Evolutionary conservation across 352 stramenopile genomes (phyloP).

Genomic region (Phytophthora citricola): DNA sequence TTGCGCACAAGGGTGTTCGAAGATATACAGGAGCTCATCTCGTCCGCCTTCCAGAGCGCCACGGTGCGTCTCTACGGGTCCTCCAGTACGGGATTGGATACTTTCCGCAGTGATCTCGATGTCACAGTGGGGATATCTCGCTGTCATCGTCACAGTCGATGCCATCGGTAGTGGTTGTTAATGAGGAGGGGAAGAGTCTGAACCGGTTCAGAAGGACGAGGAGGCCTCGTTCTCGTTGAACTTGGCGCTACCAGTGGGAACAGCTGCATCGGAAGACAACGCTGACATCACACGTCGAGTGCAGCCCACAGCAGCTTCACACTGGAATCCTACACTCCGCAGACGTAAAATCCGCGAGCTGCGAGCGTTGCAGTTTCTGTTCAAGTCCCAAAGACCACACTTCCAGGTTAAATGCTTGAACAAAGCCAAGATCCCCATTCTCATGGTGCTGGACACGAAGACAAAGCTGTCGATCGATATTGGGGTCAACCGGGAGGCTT

Average conservation of each 20-base stretch:
- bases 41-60: conserved; percentile 44
- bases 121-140: conserved; percentile 66
- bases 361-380: conserved; percentile 60
- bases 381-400: conserved; percentile 54
- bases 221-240: conserved; percentile 72
- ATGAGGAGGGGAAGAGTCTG: conserved; percentile 24
- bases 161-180: conserved; percentile 17
- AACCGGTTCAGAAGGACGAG: conserved; percentile 29
- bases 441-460: conserved; percentile 66
- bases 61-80: conserved; percentile 74
- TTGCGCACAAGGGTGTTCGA: conserved; percentile 48
- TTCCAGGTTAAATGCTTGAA: conserved; percentile 70
- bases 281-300: conserved; percentile 38
- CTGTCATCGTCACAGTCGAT: conserved; percentile 25
- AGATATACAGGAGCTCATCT: conserved; percentile 56
- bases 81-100: conserved; percentile 73
- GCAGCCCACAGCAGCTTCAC: conserved; percentile 50
- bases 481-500: conserved; percentile 66
- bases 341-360: conserved; percentile 64
- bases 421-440: conserved; percentile 80
- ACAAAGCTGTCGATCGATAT: conserved; percentile 68
- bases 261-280: conserved; percentile 26
- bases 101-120: conserved; percentile 79
- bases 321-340: conserved; percentile 76
- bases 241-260: conserved; percentile 43